Conservation (phyloP, 2,329 filamentous ascomycete species). For the Neobulgaria alba region DNA sequence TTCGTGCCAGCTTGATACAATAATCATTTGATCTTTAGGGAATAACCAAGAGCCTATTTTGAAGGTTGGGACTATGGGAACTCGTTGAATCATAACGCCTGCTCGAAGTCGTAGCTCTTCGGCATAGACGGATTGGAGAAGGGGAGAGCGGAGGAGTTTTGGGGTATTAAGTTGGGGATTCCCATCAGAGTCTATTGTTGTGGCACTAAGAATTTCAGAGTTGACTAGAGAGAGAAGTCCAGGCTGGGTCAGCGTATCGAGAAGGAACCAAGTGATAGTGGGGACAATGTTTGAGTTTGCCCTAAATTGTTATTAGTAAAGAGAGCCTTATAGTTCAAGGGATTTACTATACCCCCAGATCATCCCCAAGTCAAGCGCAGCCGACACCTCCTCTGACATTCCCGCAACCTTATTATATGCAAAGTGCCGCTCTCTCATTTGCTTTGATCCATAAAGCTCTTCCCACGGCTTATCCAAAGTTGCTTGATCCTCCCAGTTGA, state of each 20-base stretch:
- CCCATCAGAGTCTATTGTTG: constrained; percentile 7
- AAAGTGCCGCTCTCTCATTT: constrained; percentile 17
- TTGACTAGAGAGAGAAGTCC: constrained; percentile 16
- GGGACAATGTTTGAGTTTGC: constrained; percentile 23
- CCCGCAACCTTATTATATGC: neutral
- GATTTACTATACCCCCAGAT: constrained; percentile 17
- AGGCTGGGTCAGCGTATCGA: constrained; percentile 19
- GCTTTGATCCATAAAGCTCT: constrained; percentile 23
- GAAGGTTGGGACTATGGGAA: constrained; percentile 18
- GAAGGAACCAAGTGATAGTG: constrained; percentile 21
- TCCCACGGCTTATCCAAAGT: constrained; percentile 23
- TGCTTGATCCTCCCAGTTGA: constrained; percentile 11
- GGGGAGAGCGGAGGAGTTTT: constrained; percentile 16
- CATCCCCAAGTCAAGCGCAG: constrained; percentile 17
- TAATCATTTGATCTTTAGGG: constrained; percentile 20
- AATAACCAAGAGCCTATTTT: constrained; percentile 25
- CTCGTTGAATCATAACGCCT: constrained; percentile 12
- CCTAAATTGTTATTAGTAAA: constrained; percentile 11
- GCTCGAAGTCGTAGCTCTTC: constrained; percentile 29
- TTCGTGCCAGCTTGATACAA: constrained; percentile 22
- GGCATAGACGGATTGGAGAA: constrained; percentile 31
- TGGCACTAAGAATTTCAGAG: constrained; percentile 14
- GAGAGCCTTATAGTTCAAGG: neutral
- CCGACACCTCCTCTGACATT: neutral
- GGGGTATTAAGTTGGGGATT: constrained; percentile 3